Evolutionary conservation across 202 grass and related monocot genomes (phyloP).

Genomic region (Cymbopogon flexuosus): DNA sequence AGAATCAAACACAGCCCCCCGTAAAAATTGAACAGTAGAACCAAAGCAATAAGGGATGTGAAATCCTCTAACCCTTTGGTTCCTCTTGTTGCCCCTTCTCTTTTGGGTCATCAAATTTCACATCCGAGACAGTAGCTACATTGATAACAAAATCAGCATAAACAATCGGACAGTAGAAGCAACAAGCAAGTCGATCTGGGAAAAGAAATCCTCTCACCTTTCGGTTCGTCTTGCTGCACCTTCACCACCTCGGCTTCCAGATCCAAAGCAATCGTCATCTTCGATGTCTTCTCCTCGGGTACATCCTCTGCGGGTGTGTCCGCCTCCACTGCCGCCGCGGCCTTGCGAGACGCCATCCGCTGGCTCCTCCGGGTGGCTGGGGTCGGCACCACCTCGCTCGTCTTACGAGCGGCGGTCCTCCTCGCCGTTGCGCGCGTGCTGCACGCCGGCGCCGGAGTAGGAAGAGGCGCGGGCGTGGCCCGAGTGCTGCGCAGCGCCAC

Average conservation of each 20-base stretch:
- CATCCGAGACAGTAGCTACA: constrained; percentile 6
- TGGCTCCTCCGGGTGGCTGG: constrained; percentile 42
- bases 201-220: constrained; percentile 28
- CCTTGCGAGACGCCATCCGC: constrained; percentile 35
- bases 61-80: constrained; percentile 25
- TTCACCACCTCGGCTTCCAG: constrained; percentile 35
- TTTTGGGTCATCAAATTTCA: constrained; percentile 19
- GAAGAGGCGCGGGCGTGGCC: constrained; percentile 22
- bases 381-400: constrained; percentile 16
- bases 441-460: constrained; percentile 13
- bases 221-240: constrained; percentile 22
- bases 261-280: constrained; percentile 36
- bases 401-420: background rate
- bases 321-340: background rate
- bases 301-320: background rate
- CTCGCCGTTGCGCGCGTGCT: background rate
- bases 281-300: constrained; percentile 17
- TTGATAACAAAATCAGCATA: background rate
- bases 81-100: constrained; percentile 27
- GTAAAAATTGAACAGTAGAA: background rate
- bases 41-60: background rate
- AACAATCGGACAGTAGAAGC: background rate
- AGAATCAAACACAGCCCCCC: background rate
- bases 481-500: constrained; percentile 39
- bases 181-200: background rate